Evolutionary conservation across 768 basidiomycete species (phyloP).

Genomic region (Vararia minispora): DNA sequence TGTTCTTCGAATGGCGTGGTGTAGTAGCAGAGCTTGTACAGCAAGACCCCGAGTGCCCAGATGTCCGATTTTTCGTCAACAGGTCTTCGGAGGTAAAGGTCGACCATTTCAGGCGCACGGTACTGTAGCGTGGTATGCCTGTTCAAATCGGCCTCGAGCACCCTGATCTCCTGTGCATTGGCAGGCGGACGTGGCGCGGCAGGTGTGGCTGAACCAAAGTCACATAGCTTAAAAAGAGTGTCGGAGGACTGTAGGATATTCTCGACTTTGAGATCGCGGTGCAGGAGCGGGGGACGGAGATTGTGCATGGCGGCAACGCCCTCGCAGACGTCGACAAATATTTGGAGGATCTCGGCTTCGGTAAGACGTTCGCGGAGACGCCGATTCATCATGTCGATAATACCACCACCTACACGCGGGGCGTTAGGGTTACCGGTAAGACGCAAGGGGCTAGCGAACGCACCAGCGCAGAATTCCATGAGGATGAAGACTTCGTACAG

Average conservation of each 20-base stretch:
- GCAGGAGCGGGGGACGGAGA: slow-evolving; percentile 78
- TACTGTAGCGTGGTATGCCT: slow-evolving; percentile 95
- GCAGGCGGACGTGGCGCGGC: slow-evolving; percentile 62
- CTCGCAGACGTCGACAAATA: slow-evolving; percentile 96
- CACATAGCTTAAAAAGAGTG: slow-evolving; percentile 89
- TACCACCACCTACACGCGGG: slow-evolving; percentile 70
- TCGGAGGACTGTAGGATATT: slow-evolving; percentile 88
- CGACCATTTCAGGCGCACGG: slow-evolving; percentile 98
- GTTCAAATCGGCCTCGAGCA: slow-evolving; percentile 84
- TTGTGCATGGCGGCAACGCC: slow-evolving; percentile 96
- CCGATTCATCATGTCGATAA: slow-evolving; percentile 99
- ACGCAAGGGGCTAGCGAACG: slow-evolving; percentile 14
- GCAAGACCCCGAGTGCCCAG: slow-evolving; percentile 93
- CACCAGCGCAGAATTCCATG: slow-evolving; percentile 95
- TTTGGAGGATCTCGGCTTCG: slow-evolving; percentile 93
- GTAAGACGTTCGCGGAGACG: slow-evolving; percentile 89
- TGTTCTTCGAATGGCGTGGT: slow-evolving; percentile 99
- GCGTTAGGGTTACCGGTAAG: slow-evolving; percentile 11
- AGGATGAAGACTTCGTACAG: slow-evolving; percentile 94
- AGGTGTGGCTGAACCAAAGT: slow-evolving; percentile 88
- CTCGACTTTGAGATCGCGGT: slow-evolving; percentile 98
- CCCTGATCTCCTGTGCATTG: slow-evolving; percentile 74
- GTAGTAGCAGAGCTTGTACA: slow-evolving; percentile 99
- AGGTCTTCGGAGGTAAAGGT: slow-evolving; percentile 70
- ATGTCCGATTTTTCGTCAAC: slow-evolving; percentile 94